Percentiles rank a stretch among this genome's conserved stretches.
phyloP scores from a whole-genome alignment of 495 filamentous ascomycete genomes.

The Sporormia fimetaria region DNA sequence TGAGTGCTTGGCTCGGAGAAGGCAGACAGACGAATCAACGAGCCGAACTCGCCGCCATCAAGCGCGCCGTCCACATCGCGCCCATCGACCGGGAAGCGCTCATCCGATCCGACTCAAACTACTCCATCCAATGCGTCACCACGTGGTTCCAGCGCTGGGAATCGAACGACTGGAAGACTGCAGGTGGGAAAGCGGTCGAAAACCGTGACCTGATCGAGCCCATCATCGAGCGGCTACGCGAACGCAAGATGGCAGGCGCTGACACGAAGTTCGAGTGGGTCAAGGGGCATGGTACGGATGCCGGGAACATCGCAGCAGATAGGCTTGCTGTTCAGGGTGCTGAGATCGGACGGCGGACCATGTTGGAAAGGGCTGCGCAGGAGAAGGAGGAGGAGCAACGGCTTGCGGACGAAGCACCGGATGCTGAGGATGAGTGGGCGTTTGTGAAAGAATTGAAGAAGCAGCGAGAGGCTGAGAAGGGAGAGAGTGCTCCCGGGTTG shows the following conservation, averaged over 20 bases:
- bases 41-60: conserved; percentile 80
- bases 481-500: too few relatives aligned
- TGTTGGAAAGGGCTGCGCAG: conserved; percentile 29
- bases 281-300: conserved; percentile 61
- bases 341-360: too few relatives aligned
- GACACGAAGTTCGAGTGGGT: conserved; percentile 73
- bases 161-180: conserved; percentile 64
- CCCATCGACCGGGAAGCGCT: conserved; percentile 51
- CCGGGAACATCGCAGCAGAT: conserved; percentile 74
- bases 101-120: conserved; percentile 75
- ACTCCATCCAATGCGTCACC: conserved; percentile 82
- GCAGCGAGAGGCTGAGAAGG: too few relatives aligned
- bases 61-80: conserved; percentile 68
- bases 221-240: conserved; percentile 60
- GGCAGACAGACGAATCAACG: conserved; percentile 82
- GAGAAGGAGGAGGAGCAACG: conserved; percentile 21
- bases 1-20: conserved; percentile 70
- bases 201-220: conserved; percentile 74
- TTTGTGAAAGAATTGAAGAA: too few relatives aligned
- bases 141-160: conserved; percentile 83
- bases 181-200: conserved; percentile 57
- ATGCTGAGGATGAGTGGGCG: too few relatives aligned
- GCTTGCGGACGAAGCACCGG: too few relatives aligned
- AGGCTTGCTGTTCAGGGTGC: conserved; percentile 56
- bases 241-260: conserved; percentile 48